These are phyloP conservation scores for Erythrophleum ivorense DNA, from an alignment of 331 rosid genomes.

Conservation along the genomic window DNA sequence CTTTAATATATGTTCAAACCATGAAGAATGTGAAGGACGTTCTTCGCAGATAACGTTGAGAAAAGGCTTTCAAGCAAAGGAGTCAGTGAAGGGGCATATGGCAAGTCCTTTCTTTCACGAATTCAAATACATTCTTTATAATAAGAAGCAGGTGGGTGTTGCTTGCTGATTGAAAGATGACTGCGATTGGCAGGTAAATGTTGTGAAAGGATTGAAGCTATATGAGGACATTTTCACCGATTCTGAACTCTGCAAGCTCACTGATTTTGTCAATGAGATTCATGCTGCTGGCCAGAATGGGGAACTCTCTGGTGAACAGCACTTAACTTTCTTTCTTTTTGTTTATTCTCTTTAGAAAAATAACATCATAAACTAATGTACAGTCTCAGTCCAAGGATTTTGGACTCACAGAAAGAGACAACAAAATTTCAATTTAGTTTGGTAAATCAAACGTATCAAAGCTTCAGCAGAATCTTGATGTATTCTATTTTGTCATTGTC, in stretches of 20 bases:
- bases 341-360: neutral
- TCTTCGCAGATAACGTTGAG: slow-evolving; percentile 74
- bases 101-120: slow-evolving; percentile 63
- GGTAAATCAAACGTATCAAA: neutral
- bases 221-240: slow-evolving; percentile 80
- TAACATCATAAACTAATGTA: neutral
- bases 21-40: slow-evolving; percentile 88
- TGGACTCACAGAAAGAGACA: neutral
- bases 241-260: slow-evolving; percentile 71
- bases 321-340: neutral
- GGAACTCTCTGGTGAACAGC: slow-evolving; percentile 55
- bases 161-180: slow-evolving; percentile 44
- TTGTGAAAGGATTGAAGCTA: slow-evolving; percentile 90
- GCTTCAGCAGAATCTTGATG: neutral
- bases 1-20: slow-evolving; percentile 68
- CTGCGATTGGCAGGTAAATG: slow-evolving; percentile 76
- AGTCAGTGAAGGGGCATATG: slow-evolving; percentile 86
- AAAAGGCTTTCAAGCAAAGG: slow-evolving; percentile 94
- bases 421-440: slow-evolving; percentile 11
- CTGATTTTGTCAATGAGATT: slow-evolving; percentile 70
- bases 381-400: neutral
- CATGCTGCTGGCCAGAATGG: slow-evolving; percentile 88
- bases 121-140: neutral
- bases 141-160: slow-evolving; percentile 32
- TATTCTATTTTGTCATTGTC: neutral